Conservation (phyloP, 371 early-diverging fungal genomes). For the Mucor circinelloides region DNA sequence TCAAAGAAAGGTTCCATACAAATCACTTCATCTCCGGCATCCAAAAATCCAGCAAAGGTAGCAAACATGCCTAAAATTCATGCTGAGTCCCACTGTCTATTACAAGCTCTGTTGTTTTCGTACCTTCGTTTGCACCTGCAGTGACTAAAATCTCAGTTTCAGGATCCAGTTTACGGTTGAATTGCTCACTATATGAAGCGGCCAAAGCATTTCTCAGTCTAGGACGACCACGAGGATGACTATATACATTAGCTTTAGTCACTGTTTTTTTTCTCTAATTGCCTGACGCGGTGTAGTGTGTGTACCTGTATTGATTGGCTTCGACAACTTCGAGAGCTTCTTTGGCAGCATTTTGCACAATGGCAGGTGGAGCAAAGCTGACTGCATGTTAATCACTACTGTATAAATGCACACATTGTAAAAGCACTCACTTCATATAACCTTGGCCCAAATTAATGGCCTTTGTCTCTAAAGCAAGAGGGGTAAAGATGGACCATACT, state of each 20-base stretch:
- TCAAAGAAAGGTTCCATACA: conserved; percentile 95
- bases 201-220: conserved; percentile 80
- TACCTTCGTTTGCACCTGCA: conserved; percentile 94
- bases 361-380: conserved; percentile 87
- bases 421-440: conserved; percentile 68
- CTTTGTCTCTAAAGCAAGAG: conserved; percentile 77
- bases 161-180: conserved; percentile 73
- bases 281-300: no score
- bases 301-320: conserved; percentile 80
- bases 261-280: background rate
- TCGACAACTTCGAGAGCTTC: conserved; percentile 65
- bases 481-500: conserved; percentile 95
- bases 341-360: conserved; percentile 83
- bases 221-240: conserved; percentile 83
- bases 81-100: background rate
- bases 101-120: background rate
- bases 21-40: conserved; percentile 87
- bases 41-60: conserved; percentile 75
- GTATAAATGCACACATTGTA: background rate
- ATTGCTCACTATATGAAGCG: conserved; percentile 70
- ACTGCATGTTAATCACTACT: background rate
- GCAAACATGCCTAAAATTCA: conserved; percentile 68
- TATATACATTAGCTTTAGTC: background rate
- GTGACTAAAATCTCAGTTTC: conserved; percentile 86
- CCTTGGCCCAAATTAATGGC: conserved; percentile 97